Evolutionary conservation across 1,139 yeast genomes (phyloP), one percentile per base, ranked within the genome.

Genomic region (Yamadazyma trypodendri): DNA sequence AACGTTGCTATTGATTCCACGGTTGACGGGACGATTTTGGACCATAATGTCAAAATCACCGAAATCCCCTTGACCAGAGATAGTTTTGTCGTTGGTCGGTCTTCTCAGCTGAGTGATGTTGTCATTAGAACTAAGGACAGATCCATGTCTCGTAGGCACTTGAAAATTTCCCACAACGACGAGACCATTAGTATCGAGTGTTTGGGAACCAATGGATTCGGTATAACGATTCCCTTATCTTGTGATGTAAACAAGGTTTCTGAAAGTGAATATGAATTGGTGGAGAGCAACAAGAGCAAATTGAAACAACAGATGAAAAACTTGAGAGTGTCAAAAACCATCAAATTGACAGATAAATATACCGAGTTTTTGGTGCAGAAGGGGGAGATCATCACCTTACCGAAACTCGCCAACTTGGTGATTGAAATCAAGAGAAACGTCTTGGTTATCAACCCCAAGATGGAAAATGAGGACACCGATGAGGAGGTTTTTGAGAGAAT

Each of bases 181-280:
- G 49, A 55, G 28, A 56, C 60, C 42, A 65, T 56, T 49, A 57
- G 48, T 6, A 57, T 84, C 38, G 71, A 69, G 32, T 85, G 94
- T 53, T 53, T 77, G 42, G 94, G 95, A 1, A 74, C 77, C 63
- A 85, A 85, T 52, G 94, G 94, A 4, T 61, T 82, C 41, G 77
- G 75, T 15, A 72, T 84, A 24, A 68, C 75, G 9, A 72, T 84
- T 34, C 90, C 90, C 1, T 61, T 61, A 39, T 55, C 68, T 13
- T 71, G 76, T 43, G 54, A 54, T 22, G 70, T 69, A 6, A 54
- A 52, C 40, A 58, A 62, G 14, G 51, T 65, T 12, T 52, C 54
- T 5, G 54, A 60, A 4, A 55, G 64, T 39, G 55, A 52, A 22
- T 76, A 62, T 39, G 54, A 60, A 24, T 54, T 63, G 25, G 49